These are phyloP conservation scores for Paralagenidium karlingii DNA, from an alignment of 352 stramenopile species.

Conservation along the genomic window DNA sequence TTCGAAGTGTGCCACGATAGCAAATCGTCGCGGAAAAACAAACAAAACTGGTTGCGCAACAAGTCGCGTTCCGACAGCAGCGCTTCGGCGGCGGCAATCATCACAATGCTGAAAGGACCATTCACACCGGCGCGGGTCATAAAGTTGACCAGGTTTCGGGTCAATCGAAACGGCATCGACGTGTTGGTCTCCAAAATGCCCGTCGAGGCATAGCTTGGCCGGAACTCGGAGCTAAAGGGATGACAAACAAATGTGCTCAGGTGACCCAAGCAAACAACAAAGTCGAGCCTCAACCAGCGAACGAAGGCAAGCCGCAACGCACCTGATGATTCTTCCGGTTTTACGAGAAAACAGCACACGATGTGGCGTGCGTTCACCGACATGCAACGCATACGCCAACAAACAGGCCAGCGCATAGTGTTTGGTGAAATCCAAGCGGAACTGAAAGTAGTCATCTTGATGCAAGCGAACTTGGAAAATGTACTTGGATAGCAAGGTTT, in stretches of 20 bases:
- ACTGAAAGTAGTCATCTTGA: slow-evolving; percentile 77
- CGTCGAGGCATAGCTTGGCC: slow-evolving; percentile 71
- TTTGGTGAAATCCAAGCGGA: slow-evolving; percentile 79
- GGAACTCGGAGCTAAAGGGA: slow-evolving; percentile 56
- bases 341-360: slow-evolving; percentile 70
- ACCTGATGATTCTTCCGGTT: slow-evolving; percentile 66
- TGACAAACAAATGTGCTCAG: neutral
- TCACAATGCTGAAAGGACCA: slow-evolving; percentile 73
- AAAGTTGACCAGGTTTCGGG: slow-evolving; percentile 82
- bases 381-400: slow-evolving; percentile 75
- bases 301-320: neutral
- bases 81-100: slow-evolving; percentile 69
- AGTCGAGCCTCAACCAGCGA: too few relatives aligned
- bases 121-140: slow-evolving; percentile 75
- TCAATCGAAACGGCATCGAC: slow-evolving; percentile 83
- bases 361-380: slow-evolving; percentile 74
- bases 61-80: slow-evolving; percentile 77
- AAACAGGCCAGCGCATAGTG: slow-evolving; percentile 77
- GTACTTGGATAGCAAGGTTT: slow-evolving; percentile 79
- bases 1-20: slow-evolving; percentile 83
- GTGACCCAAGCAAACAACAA: too few relatives aligned
- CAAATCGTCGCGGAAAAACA: slow-evolving; percentile 84
- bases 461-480: slow-evolving; percentile 58
- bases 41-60: slow-evolving; percentile 70
- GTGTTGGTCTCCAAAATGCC: slow-evolving; percentile 69